phyloP scores from a whole-genome alignment of 2,329 filamentous ascomycete species.

The Ophiostoma triangulosporum region DNA sequence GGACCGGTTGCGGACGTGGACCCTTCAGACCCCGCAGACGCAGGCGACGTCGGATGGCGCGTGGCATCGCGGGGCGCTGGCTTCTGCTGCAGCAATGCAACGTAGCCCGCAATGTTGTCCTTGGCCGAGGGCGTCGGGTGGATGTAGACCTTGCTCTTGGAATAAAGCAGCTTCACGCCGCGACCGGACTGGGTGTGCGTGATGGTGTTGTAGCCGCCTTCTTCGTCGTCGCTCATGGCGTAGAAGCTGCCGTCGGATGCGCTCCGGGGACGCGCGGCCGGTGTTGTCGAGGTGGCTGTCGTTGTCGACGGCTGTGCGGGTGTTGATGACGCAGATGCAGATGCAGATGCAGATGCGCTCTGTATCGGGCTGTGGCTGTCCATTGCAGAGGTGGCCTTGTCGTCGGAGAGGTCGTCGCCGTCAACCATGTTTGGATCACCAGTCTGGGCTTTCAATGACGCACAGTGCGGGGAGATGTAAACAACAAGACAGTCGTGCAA shows the following conservation, averaged over 20 bases:
- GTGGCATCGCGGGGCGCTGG: slow-evolving; percentile 24
- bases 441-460: too few relatives aligned
- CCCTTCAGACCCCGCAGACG: slow-evolving; percentile 27
- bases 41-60: slow-evolving; percentile 21
- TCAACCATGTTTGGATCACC: too few relatives aligned
- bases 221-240: slow-evolving; percentile 91
- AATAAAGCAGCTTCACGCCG: slow-evolving; percentile 86
- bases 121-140: slow-evolving; percentile 86
- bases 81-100: slow-evolving; percentile 88
- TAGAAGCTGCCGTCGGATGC: slow-evolving; percentile 78
- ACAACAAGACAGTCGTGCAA: too few relatives aligned
- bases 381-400: neutral
- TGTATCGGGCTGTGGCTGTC: neutral
- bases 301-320: neutral
- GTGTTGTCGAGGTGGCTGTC: neutral
- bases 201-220: slow-evolving; percentile 89
- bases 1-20: slow-evolving; percentile 21
- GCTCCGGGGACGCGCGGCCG: slow-evolving; percentile 20
- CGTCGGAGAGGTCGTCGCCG: too few relatives aligned
- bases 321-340: too few relatives aligned
- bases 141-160: slow-evolving; percentile 98
- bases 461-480: too few relatives aligned
- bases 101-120: slow-evolving; percentile 90
- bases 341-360: neutral
- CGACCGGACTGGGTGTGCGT: slow-evolving; percentile 61